phyloP scores from a whole-genome alignment of 345 rosid genomes.

The Hibiscus tridactylites region DNA sequence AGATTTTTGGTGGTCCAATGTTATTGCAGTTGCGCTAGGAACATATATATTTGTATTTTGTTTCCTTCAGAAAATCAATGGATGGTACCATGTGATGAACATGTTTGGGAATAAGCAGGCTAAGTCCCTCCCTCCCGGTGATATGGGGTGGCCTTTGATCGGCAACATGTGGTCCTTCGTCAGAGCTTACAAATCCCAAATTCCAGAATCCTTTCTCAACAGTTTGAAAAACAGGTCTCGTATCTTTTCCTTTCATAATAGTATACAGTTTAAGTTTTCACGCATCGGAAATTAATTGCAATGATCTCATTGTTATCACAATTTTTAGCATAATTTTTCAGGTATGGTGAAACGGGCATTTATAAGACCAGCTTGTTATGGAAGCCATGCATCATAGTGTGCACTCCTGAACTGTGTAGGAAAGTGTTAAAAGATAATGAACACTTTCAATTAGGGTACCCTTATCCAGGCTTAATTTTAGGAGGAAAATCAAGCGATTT shows the following conservation, averaged over 20 bases:
- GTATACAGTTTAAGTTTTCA: too few species aligned
- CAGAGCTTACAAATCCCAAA: constrained; percentile 26
- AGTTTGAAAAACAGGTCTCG: constrained; percentile 20
- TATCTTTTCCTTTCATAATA: neutral
- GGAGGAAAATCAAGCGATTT: neutral
- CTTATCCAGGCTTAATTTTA: too few species aligned
- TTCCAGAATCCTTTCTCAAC: constrained; percentile 33
- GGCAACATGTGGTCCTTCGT: constrained; percentile 37
- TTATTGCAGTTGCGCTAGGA: neutral
- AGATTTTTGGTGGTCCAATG: too few species aligned
- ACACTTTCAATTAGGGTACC: constrained; percentile 11
- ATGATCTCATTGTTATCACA: neutral
- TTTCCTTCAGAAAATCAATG: neutral
- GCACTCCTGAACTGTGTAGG: constrained; percentile 19
- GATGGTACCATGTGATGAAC: neutral
- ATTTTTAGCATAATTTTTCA: neutral
- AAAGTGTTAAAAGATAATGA: constrained; percentile 16
- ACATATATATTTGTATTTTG: neutral
- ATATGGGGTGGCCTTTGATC: constrained; percentile 35
- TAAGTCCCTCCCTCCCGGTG: constrained; percentile 33
- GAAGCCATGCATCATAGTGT: neutral
- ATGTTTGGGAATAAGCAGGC: constrained; percentile 14
- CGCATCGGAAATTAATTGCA: too few species aligned
- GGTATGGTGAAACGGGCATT: neutral
- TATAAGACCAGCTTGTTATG: too few species aligned